These are phyloP conservation scores for Alternaria consortialis DNA, from an alignment of 2,329 filamentous ascomycete species.

Conservation along the genomic window DNA sequence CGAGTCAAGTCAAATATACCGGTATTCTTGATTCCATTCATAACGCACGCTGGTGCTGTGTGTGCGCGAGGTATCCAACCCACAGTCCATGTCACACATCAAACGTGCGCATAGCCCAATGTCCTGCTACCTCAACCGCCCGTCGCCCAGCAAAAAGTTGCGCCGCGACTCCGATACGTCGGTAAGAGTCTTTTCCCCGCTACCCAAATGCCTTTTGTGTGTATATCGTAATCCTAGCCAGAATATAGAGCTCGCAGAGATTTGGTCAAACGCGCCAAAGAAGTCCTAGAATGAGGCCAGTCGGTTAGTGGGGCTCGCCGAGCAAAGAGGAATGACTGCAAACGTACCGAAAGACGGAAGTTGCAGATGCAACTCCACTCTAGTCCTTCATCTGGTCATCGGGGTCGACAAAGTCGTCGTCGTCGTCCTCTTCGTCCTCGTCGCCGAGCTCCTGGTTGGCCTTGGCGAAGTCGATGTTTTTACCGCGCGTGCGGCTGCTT, in stretches of 20 bases:
- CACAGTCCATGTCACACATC: conserved; percentile 17
- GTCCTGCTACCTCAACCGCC: conserved; percentile 22
- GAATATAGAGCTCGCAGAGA: conserved; percentile 25
- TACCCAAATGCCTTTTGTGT: conserved; percentile 38
- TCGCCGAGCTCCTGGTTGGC: conserved; percentile 80
- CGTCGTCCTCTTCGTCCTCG: conserved; percentile 82
- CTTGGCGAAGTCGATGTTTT: conserved; percentile 91
- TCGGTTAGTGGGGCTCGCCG: conserved; percentile 12
- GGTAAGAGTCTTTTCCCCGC: conserved; percentile 26
- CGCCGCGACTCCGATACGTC: conserved; percentile 40
- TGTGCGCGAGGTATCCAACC: conserved; percentile 19
- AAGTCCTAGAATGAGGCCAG: conserved; percentile 14
- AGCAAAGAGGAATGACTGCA: not conserved
- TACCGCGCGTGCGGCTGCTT: conserved; percentile 83
- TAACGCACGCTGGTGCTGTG: conserved; percentile 23
- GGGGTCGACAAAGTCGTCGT: conserved; percentile 70
- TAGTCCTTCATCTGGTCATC: conserved; percentile 76
- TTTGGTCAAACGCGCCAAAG: conserved; percentile 30
- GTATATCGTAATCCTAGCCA: conserved; percentile 22
- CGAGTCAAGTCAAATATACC: not conserved
- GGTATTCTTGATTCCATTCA: conserved; percentile 15
- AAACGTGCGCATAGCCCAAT: conserved; percentile 24
- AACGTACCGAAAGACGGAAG: conserved; percentile 32
- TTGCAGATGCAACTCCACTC: conserved; percentile 5
- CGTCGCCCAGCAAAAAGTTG: conserved; percentile 19